Conservation (phyloP, 2,329 filamentous ascomycete genomes). For the Calonectria henricotiae region DNA sequence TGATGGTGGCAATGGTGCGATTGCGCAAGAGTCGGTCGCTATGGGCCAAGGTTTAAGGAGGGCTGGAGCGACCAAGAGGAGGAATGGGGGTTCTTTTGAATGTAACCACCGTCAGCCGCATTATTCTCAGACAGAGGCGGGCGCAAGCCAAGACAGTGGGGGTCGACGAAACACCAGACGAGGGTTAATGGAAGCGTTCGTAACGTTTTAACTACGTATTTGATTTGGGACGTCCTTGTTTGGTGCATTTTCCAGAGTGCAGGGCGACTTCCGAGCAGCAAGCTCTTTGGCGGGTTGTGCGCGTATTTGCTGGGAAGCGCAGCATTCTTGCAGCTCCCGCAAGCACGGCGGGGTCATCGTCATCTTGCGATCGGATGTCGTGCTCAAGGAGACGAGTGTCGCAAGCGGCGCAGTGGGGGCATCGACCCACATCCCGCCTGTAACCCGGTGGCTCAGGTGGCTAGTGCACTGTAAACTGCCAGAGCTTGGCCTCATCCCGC, state of each 20-base stretch:
- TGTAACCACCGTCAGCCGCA: conserved; percentile 12
- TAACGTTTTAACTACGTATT: conserved; percentile 35
- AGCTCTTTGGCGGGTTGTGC: conserved; percentile 1
- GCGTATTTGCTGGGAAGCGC: conserved; percentile 9
- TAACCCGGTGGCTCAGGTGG: conserved; percentile 32
- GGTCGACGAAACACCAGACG: conserved; percentile 20
- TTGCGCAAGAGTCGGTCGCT: conserved; percentile 61
- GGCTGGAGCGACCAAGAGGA: conserved; percentile 14
- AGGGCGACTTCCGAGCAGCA: conserved; percentile 30
- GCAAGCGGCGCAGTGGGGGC: conserved; percentile 41
- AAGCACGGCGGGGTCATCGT: conserved; percentile 39
- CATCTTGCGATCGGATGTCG: conserved; percentile 49
- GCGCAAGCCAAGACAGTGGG: conserved; percentile 32
- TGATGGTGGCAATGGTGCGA: conserved; percentile 62
- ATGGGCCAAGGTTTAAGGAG: conserved; percentile 51
- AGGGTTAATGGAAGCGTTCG: conserved; percentile 25
- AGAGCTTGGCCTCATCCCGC: conserved; percentile 44
- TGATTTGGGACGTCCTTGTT: conserved; percentile 6
- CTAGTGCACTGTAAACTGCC: conserved; percentile 27
- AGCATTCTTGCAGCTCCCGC: conserved; percentile 25
- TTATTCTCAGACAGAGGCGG: conserved; percentile 24
- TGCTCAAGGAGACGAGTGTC: conserved; percentile 48
- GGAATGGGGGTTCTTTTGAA: conserved; percentile 25
- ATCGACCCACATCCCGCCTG: conserved; percentile 47
- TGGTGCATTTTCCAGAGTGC: conserved; percentile 25